Base-by-base conservation (phyloP, 192 early-diverging fungal genomes). In the Coemansia erecta region DNA sequence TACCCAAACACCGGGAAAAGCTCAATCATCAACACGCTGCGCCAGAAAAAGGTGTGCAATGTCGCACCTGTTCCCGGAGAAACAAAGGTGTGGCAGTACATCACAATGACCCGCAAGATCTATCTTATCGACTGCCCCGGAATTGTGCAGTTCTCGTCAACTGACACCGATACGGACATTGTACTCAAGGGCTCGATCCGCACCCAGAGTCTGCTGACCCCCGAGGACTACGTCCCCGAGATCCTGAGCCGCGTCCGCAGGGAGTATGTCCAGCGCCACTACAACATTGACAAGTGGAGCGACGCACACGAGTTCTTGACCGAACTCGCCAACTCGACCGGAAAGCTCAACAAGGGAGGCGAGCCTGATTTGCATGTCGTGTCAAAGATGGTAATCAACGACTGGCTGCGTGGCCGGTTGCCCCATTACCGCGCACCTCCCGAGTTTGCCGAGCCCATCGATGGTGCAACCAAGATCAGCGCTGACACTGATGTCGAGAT, bases 81-180 rank as follows among this genome's bases (percentile, higher is more conserved):
- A 77, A 99, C 97, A 64, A 92, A 89, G 79, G 90, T 95, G 57
- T 99, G 97, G 97, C 97, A 98, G 81, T 99, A 99, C 76, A 96
- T 99, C 39, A 97, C 95, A 13, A 84, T 99, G 64, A 99, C 95
- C 85, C 93, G 93, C 62, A 89, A 92, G 53, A 99, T 99, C 61
- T 99, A 96, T 68, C 81, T 99, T 45, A 98, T 99, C 68, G 97
- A 99, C 71, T 99, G 97, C 77, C 97, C 97, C 21, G 97, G 97
- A 63, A 90, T 99, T 41, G 97, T 99, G 52, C 90, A 91, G 58
- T 90, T 92, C 11, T 85, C 86, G 43, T 64, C 88, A 10, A 88
- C 90, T 9, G 95, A 98, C 77, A 86, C 88, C 2, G 95, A 98
- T 59, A 88, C 87, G 5, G 97, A 99, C 56, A 94, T 98, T 80